A percentile compares a stretch with the other conserved stretches of the same genome.
Conservation (phyloP, 2,329 filamentous ascomycete genomes). For the Ophiostoma australiae region DNA sequence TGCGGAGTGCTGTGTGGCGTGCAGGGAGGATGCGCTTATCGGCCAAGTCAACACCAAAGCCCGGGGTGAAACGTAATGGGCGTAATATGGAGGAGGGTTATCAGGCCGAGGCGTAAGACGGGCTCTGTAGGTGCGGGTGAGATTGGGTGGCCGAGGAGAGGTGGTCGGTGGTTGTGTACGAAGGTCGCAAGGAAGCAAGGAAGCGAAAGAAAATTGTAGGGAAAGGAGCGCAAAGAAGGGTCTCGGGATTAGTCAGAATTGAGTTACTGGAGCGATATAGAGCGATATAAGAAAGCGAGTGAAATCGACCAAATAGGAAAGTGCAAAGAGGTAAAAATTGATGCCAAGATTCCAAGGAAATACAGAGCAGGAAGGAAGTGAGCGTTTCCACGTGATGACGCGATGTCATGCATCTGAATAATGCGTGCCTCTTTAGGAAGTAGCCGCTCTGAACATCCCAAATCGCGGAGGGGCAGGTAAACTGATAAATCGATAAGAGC, state of each 20-base stretch:
- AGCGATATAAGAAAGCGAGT: background rate
- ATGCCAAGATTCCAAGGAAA: background rate
- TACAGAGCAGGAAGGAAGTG: background rate
- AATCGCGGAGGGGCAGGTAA: background rate
- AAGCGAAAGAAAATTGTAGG: background rate
- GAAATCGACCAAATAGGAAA: background rate
- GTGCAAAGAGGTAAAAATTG: slow-evolving; percentile 6
- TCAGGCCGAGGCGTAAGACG: background rate
- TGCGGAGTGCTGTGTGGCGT: background rate
- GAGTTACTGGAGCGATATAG: background rate
- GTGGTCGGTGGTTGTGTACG: background rate
- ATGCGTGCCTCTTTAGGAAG: slow-evolving; percentile 5
- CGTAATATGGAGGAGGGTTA: slow-evolving; percentile 3
- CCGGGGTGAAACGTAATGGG: background rate
- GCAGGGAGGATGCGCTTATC: background rate
- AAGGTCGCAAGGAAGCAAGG: background rate
- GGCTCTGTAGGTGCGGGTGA: background rate
- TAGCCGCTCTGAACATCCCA: background rate
- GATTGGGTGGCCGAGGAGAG: background rate
- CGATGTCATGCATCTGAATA: background rate
- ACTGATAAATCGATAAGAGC: slow-evolving; percentile 19
- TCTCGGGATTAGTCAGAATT: background rate
- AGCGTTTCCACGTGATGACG: slow-evolving; percentile 9
- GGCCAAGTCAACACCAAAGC: background rate
- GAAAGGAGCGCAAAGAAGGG: background rate